Percentiles rank a stretch among this genome's conserved stretches.
Conservation (phyloP, 2,329 filamentous ascomycete genomes). For the Fusarium hostae region DNA sequence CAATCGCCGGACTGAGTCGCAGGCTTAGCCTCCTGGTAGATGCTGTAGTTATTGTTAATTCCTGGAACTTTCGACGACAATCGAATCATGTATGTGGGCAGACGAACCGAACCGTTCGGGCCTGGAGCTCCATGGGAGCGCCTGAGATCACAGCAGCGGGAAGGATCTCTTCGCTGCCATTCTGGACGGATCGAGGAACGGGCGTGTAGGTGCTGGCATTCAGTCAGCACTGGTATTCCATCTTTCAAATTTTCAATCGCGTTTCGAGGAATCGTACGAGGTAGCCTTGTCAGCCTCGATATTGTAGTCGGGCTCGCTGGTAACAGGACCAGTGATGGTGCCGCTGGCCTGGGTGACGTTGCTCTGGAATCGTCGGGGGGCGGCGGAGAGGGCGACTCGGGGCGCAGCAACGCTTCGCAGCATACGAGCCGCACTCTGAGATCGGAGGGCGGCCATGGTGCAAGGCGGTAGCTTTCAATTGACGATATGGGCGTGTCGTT, state of each 20-base stretch:
- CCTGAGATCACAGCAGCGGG: slow-evolving; percentile 90
- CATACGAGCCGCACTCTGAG: slow-evolving; percentile 63
- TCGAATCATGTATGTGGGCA: neutral
- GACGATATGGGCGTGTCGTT: slow-evolving; percentile 27
- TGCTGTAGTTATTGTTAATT: slow-evolving; percentile 64
- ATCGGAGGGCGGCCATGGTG: slow-evolving; percentile 75
- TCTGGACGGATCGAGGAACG: slow-evolving; percentile 87
- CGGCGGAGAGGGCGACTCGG: slow-evolving; percentile 53
- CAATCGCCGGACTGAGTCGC: slow-evolving; percentile 94
- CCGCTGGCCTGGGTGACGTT: slow-evolving; percentile 56
- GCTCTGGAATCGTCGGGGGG: slow-evolving; percentile 67
- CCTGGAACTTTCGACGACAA: neutral
- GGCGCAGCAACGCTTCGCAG: slow-evolving; percentile 59
- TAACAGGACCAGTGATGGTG: slow-evolving; percentile 53
- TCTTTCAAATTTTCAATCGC: slow-evolving; percentile 4
- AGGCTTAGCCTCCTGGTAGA: slow-evolving; percentile 91
- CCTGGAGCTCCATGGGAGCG: slow-evolving; percentile 92
- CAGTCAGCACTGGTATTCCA: slow-evolving; percentile 32
- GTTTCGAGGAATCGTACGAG: slow-evolving; percentile 68
- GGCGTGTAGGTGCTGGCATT: slow-evolving; percentile 82
- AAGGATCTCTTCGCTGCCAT: slow-evolving; percentile 85
- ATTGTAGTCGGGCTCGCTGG: slow-evolving; percentile 83
- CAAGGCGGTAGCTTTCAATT: slow-evolving; percentile 44
- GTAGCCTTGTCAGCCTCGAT: slow-evolving; percentile 87
- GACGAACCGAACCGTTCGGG: slow-evolving; percentile 87